A percentile compares a stretch with the other conserved stretches of the same genome.
These are phyloP conservation scores for Trypanosoma cruzi DNA, from an alignment of 208 protist genomes.

Conservation along the genomic window DNA sequence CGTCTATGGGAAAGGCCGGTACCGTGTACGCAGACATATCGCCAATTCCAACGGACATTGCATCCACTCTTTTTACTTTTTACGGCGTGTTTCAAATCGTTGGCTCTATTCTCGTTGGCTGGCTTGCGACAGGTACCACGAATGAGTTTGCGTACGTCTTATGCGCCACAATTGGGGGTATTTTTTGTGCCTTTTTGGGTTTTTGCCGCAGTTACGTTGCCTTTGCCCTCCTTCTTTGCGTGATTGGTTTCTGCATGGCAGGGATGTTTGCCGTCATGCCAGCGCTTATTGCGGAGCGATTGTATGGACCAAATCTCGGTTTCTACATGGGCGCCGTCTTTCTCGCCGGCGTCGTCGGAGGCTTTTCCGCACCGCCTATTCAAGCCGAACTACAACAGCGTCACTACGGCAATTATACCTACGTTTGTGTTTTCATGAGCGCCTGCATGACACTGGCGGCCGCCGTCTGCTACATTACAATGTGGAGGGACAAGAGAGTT, in stretches of 20 bases:
- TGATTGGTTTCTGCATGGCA: conserved; percentile 83
- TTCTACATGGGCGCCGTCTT: conserved; percentile 81
- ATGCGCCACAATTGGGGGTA: conserved; percentile 50
- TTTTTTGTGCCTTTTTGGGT: conserved; percentile 42
- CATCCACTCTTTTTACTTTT: conserved; percentile 76
- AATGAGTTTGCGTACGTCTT: conserved; percentile 64
- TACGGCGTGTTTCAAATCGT: conserved; percentile 78
- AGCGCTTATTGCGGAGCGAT: conserved; percentile 57
- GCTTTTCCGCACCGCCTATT: conserved; percentile 75
- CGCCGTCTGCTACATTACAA: conserved; percentile 58
- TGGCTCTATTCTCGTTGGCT: conserved; percentile 66
- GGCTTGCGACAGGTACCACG: conserved; percentile 48
- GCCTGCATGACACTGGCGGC: conserved; percentile 57
- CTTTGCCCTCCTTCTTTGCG: conserved; percentile 53
- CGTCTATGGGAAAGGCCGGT: conserved; percentile 65
- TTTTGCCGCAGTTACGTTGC: conserved; percentile 72
- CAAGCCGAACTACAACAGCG: conserved; percentile 62
- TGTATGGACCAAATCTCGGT: conserved; percentile 81
- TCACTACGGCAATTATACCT: conserved; percentile 76
- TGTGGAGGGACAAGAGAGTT: conserved; percentile 57
- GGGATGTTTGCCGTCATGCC: conserved; percentile 87
- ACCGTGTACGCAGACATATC: conserved; percentile 65
- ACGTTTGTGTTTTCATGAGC: conserved; percentile 81
- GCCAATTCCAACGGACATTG: conserved; percentile 54
- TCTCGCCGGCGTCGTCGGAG: conserved; percentile 67